Conservation (phyloP, 352 stramenopile genomes). For the Pythium brassicae region DNA sequence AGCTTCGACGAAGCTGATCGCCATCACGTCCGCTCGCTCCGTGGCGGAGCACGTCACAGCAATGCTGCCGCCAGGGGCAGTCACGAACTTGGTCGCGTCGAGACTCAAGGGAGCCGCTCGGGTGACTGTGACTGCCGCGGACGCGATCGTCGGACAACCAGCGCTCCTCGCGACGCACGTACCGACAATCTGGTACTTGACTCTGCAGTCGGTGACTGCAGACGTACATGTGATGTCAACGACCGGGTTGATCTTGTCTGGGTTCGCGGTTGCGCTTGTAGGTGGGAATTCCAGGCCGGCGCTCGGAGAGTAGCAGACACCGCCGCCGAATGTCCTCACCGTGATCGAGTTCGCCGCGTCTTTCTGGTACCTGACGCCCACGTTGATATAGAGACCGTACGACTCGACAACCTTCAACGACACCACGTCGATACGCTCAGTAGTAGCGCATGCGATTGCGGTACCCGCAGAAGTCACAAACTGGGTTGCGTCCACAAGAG, state of each 20-base stretch:
- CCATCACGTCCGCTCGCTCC: neutral
- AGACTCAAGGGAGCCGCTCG: neutral
- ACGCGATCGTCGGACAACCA: neutral
- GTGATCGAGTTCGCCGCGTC: too few species aligned
- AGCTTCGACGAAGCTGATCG: neutral
- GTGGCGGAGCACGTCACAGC: neutral
- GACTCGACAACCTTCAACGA: too few species aligned
- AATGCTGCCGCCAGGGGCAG: neutral
- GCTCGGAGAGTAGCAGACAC: too few species aligned
- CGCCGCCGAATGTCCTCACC: too few species aligned
- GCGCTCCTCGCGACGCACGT: neutral
- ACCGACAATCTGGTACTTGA: slow-evolving; percentile 2
- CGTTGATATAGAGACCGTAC: too few species aligned
- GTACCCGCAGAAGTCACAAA: too few species aligned
- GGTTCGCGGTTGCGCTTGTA: too few species aligned
- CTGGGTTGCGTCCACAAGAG: neutral
- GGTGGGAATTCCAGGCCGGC: too few species aligned
- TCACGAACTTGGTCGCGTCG: neutral
- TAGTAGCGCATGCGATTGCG: neutral
- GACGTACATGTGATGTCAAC: neutral
- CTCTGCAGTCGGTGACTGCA: neutral
- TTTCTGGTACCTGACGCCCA: too few species aligned
- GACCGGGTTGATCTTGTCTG: neutral
- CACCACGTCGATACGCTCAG: too few species aligned
- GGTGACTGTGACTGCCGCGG: neutral